phyloP scores from a whole-genome alignment of 768 basidiomycete genomes.

The Termitomyces sp. region DNA sequence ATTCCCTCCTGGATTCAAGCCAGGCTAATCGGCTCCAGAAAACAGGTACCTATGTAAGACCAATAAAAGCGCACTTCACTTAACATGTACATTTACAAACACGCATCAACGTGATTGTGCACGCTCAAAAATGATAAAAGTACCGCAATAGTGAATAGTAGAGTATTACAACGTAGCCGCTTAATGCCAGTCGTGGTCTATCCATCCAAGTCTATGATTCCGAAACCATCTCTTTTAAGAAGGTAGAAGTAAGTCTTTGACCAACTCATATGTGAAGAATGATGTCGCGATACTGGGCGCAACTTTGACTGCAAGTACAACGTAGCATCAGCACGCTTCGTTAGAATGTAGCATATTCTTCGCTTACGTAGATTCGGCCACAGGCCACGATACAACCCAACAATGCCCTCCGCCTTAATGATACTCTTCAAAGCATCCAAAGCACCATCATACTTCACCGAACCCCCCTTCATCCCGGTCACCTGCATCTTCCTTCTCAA shows the following conservation, averaged over 20 bases:
- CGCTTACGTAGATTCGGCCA: slow-evolving; percentile 85
- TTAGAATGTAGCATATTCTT: slow-evolving; percentile 6
- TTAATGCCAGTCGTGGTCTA: slow-evolving; percentile 3
- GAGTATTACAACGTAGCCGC: neutral
- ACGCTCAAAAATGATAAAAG: neutral
- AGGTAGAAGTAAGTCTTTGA: slow-evolving; percentile 30
- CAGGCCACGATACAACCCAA: slow-evolving; percentile 77
- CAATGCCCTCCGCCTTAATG: slow-evolving; percentile 65
- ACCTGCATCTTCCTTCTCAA: slow-evolving; percentile 96
- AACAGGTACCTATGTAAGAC: neutral
- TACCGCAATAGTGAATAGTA: slow-evolving; percentile 1
- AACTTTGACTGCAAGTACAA: slow-evolving; percentile 64
- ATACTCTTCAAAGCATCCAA: slow-evolving; percentile 71
- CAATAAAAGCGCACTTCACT: neutral
- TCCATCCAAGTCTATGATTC: slow-evolving; percentile 12
- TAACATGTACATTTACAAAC: neutral
- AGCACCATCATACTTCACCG: slow-evolving; percentile 74
- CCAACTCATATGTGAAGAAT: slow-evolving; percentile 79
- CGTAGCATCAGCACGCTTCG: slow-evolving; percentile 2
- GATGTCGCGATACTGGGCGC: slow-evolving; percentile 85
- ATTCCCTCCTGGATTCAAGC: neutral
- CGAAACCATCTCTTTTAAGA: slow-evolving; percentile 13
- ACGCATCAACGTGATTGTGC: neutral
- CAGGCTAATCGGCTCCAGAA: neutral
- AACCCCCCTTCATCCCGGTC: slow-evolving; percentile 63